Percentiles rank a stretch among this genome's conserved stretches.
Evolutionary conservation across 202 grass and related monocot species (phyloP).

Genomic region (Eragrostis tef): DNA sequence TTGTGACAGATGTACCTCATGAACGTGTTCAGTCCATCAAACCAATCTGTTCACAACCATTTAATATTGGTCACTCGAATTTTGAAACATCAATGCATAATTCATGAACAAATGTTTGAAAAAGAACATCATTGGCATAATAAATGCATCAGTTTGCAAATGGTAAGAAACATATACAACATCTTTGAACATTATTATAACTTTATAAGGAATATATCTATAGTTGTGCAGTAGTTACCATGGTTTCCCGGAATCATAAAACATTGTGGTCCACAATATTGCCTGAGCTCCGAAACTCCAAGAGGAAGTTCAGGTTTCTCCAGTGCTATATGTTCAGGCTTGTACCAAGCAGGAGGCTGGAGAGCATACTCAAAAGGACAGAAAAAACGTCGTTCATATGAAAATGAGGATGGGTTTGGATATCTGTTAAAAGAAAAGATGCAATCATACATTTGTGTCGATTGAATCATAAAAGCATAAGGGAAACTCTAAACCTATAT

Average conservation of each 20-base stretch:
- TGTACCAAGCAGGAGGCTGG: constrained; percentile 88
- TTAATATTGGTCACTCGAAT: constrained; percentile 23
- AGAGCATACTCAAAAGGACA: constrained; percentile 88
- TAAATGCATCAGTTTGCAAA: constrained; percentile 2
- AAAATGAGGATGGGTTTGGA: constrained; percentile 94
- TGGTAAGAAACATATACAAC: constrained; percentile 41
- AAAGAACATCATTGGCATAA: constrained; percentile 20
- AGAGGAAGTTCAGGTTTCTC: constrained; percentile 89
- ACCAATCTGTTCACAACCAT: constrained; percentile 78
- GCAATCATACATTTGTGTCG: constrained; percentile 9
- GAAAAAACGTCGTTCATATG: constrained; percentile 92
- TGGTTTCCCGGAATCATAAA: constrained; percentile 99
- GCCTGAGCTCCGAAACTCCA: constrained; percentile 67
- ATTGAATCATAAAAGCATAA: constrained; percentile 7
- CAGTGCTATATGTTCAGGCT: constrained; percentile 78
- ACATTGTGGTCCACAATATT: constrained; percentile 85
- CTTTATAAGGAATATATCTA: background rate
- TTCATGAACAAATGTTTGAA: background rate
- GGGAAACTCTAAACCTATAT: constrained; percentile 21
- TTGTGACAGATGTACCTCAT: constrained; percentile 98
- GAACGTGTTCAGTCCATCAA: constrained; percentile 96
- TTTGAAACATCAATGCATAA: constrained; percentile 30
- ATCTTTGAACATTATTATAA: constrained; percentile 1
- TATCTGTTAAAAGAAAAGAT: constrained; percentile 59
- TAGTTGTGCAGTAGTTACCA: constrained; percentile 52